Evolutionary conservation across 331 rosid genomes (phyloP).

Genomic region (Rosa hybrid): DNA sequence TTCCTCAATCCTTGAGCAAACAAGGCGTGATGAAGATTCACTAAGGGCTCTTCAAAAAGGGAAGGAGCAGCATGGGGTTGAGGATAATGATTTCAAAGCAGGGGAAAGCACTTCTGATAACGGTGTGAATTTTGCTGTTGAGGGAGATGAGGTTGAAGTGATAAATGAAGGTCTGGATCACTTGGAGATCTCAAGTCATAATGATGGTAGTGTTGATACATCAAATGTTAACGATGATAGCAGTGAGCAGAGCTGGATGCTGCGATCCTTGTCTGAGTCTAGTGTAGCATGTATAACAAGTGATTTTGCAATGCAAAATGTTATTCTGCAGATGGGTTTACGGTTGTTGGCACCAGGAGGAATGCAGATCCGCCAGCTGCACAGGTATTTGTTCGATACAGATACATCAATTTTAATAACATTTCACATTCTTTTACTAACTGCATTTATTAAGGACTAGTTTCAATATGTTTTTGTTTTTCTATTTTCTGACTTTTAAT

Average conservation of each 20-base stretch:
- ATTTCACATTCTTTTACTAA: not conserved
- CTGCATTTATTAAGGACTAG: not conserved
- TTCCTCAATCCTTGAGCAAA: slow-evolving; percentile 41
- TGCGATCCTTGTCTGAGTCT: slow-evolving; percentile 85
- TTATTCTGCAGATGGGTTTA: slow-evolving; percentile 91
- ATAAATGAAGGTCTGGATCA: slow-evolving; percentile 38
- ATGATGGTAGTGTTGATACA: slow-evolving; percentile 54
- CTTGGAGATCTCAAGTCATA: slow-evolving; percentile 55
- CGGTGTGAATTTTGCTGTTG: slow-evolving; percentile 24
- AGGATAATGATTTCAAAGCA: slow-evolving; percentile 15
- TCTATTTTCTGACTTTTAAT: not conserved
- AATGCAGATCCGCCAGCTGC: slow-evolving; percentile 76
- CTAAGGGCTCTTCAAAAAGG: slow-evolving; percentile 36
- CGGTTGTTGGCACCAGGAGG: slow-evolving; percentile 96
- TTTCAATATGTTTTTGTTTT: not conserved
- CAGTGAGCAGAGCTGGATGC: slow-evolving; percentile 90
- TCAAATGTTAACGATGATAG: slow-evolving; percentile 58
- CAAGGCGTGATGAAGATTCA: slow-evolving; percentile 54
- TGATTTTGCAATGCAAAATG: slow-evolving; percentile 97
- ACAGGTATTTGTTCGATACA: slow-evolving; percentile 48
- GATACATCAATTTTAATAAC: not conserved
- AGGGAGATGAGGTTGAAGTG: slow-evolving; percentile 32
- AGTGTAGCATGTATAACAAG: slow-evolving; percentile 88
- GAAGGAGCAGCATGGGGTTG: slow-evolving; percentile 25
- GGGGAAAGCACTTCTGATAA: slow-evolving; percentile 20